These are phyloP conservation scores for Saksenaea oblongispora DNA, from an alignment of 371 early-diverging fungal species.

Conservation along the genomic window DNA sequence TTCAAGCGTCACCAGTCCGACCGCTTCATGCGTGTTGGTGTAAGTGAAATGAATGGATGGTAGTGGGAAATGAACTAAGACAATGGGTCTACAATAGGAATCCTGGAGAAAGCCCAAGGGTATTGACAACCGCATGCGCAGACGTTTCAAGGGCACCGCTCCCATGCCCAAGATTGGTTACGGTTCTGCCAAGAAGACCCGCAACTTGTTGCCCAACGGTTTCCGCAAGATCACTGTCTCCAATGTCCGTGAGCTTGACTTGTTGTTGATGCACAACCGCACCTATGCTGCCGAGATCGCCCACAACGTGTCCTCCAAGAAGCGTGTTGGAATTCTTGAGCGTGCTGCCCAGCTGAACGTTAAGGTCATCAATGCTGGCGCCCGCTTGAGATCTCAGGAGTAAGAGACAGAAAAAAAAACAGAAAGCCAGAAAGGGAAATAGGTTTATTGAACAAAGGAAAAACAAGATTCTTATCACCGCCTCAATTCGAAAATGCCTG, in stretches of 20 bases:
- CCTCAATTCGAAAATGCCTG: not conserved
- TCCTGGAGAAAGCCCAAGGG: constrained; percentile 99
- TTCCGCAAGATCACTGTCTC: constrained; percentile 97
- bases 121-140: constrained; percentile 99
- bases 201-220: constrained; percentile 97
- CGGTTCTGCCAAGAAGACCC: constrained; percentile 96
- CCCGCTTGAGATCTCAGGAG: constrained; percentile 93
- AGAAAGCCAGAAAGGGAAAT: not conserved
- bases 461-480: constrained; percentile 1
- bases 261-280: constrained; percentile 99
- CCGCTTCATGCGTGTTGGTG: constrained; percentile 95
- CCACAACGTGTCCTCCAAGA: constrained; percentile 96
- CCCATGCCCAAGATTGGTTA: constrained; percentile 99
- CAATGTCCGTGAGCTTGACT: constrained; percentile 96
- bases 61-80: not conserved
- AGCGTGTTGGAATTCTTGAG: constrained; percentile 96
- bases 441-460: constrained; percentile 7
- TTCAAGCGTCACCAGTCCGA: constrained; percentile 99
- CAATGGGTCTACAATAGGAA: constrained; percentile 52
- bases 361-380: constrained; percentile 97
- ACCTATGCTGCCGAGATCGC: constrained; percentile 99
- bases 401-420: constrained; percentile 36
- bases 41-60: constrained; percentile 41
- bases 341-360: constrained; percentile 98
- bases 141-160: constrained; percentile 97